Evolutionary conservation across 352 stramenopile species (phyloP).

Genomic region (Pythium dissimile): DNA sequence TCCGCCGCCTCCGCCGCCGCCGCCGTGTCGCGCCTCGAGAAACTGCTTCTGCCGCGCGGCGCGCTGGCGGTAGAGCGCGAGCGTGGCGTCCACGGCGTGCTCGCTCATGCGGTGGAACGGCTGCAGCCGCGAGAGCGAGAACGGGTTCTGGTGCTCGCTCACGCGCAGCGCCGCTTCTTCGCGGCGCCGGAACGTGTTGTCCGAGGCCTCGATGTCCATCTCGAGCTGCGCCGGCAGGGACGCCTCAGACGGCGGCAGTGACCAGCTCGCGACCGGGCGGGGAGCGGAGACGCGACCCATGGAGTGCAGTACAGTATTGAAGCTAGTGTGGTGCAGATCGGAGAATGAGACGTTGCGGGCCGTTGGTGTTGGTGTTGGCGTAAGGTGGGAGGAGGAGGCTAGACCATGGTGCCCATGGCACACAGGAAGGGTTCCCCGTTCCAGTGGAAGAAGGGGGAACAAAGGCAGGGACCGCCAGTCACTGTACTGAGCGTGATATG

Average conservation of each 20-base stretch:
- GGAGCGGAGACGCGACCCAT: too few relatives aligned
- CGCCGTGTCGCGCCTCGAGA: not conserved
- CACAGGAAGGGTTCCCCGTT: too few relatives aligned
- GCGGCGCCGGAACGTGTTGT: constrained; percentile 13
- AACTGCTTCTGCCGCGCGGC: not conserved
- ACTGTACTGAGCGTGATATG: not conserved
- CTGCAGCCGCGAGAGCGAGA: constrained; percentile 21
- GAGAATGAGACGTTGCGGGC: not conserved
- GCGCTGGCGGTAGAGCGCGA: constrained; percentile 8
- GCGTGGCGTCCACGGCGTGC: constrained; percentile 7
- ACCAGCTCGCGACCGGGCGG: too few relatives aligned
- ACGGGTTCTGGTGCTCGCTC: constrained; percentile 24
- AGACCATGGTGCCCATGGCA: not conserved
- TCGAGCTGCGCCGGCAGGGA: constrained; percentile 13
- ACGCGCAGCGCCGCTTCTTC: constrained; percentile 21
- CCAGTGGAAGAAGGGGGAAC: not conserved
- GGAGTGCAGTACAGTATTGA: too few relatives aligned
- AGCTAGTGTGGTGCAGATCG: not conserved
- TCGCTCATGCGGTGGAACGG: constrained; percentile 25
- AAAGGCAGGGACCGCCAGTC: not conserved
- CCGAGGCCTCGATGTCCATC: constrained; percentile 17
- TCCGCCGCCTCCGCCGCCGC: too few relatives aligned
- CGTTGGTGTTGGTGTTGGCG: not conserved
- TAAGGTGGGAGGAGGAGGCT: not conserved
- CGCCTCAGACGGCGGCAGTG: not conserved